Percentiles rank a stretch among this genome's conserved stretches.
Evolutionary conservation across 164 flowering plant species (phyloP).

Genomic region (Magnolia officinalis): DNA sequence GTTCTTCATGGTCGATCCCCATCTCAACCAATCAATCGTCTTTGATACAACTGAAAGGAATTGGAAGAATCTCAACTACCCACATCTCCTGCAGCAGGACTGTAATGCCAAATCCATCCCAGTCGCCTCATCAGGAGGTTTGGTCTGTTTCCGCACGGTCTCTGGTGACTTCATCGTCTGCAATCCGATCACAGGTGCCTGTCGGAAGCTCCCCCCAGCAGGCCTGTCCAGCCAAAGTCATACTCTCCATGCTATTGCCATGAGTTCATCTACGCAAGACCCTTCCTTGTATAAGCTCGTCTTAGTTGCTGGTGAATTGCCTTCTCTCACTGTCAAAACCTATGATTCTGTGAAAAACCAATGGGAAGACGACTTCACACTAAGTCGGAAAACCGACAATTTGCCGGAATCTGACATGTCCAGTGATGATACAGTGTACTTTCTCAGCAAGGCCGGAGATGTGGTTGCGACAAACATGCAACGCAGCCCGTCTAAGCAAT

Average conservation of each 20-base stretch:
- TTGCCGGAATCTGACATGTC: conserved; percentile 13
- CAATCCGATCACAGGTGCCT: conserved; percentile 53
- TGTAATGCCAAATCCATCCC: conserved; percentile 35
- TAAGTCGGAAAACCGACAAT: conserved; percentile 8
- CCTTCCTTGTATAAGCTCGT: conserved; percentile 44
- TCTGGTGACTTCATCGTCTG: conserved; percentile 35
- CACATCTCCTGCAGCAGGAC: conserved; percentile 18
- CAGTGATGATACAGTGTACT: conserved; percentile 45
- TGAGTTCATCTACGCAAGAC: conserved; percentile 27
- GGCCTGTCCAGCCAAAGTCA: conserved; percentile 3
- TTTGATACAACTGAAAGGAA: conserved; percentile 52
- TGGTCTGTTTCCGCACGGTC: conserved; percentile 44
- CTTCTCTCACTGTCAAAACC: conserved; percentile 34
- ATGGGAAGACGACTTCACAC: conserved; percentile 36
- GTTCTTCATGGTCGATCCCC: conserved; percentile 63
- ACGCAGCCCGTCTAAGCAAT: conserved; percentile 67
- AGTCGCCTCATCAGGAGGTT: conserved; percentile 60
- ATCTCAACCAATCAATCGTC: conserved; percentile 34
- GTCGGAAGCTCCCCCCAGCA: conserved; percentile 32
- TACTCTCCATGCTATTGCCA: conserved; percentile 52
- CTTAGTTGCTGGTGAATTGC: conserved; percentile 45
- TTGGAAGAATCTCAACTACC: conserved; percentile 53
- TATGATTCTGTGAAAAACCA: conserved; percentile 30
- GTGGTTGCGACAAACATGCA: conserved; percentile 59
- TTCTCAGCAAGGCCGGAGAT: conserved; percentile 60